These are phyloP conservation scores for Neoboletus magnificus DNA, from an alignment of 768 basidiomycete species.

Conservation along the genomic window DNA sequence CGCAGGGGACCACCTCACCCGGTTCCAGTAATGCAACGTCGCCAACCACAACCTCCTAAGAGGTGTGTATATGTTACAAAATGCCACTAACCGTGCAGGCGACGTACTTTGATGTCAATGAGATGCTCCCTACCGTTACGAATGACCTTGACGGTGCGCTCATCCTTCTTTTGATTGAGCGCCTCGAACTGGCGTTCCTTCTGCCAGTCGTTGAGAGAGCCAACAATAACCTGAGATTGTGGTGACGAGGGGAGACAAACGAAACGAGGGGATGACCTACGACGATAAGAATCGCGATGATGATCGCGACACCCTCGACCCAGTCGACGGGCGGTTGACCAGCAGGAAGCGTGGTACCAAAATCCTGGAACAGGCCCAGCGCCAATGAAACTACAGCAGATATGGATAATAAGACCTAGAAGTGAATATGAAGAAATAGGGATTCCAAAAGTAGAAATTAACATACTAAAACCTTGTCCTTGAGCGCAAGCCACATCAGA, in stretches of 20 bases:
- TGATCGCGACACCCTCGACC: constrained; percentile 91
- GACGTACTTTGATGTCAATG: constrained; percentile 75
- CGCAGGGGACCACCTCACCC: constrained; percentile 94
- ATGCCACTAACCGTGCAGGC: background rate
- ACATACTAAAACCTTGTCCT: constrained; percentile 87
- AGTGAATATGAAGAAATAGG: constrained; percentile 5
- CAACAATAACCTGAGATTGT: constrained; percentile 69
- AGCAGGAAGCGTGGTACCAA: constrained; percentile 62
- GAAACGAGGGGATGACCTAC: constrained; percentile 39
- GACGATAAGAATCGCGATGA: constrained; percentile 72
- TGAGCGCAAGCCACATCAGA: constrained; percentile 83
- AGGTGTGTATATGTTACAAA: constrained; percentile 19
- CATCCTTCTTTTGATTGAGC: constrained; percentile 94
- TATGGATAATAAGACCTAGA: constrained; percentile 81
- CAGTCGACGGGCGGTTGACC: constrained; percentile 84
- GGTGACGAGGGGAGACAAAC: background rate
- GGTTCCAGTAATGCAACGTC: constrained; percentile 91
- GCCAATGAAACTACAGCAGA: constrained; percentile 92
- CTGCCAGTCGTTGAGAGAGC: constrained; percentile 96
- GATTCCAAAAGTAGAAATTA: background rate
- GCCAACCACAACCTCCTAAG: constrained; percentile 87
- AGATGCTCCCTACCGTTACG: constrained; percentile 66
- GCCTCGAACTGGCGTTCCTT: constrained; percentile 94
- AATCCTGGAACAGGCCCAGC: constrained; percentile 91
- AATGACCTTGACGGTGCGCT: constrained; percentile 83